Evolutionary conservation across 31 red algal genomes (phyloP), one percentile per base, ranked within the genome.

Genomic region (Odonthalia washingtoniensis): DNA sequence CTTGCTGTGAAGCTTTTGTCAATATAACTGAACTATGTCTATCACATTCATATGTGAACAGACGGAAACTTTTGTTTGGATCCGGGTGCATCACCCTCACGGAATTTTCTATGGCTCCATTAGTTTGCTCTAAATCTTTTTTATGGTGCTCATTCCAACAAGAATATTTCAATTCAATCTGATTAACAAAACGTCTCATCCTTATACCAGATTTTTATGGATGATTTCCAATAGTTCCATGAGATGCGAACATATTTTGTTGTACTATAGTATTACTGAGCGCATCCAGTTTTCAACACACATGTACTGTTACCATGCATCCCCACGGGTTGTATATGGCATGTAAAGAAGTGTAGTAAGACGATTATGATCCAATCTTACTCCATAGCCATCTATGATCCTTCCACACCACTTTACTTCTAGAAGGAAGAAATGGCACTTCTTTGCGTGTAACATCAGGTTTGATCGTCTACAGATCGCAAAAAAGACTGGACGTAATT

Each of bases 241-340:
- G 12, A 77, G 74, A 37, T 17, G 74, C 12, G 17, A 12, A n/a
- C 43, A 46, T 24, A 45, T n/a, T 17, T 49, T 21, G 12, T 45
- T 9, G 39, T 46, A 77, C 16, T n/a, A 26, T 24, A 37, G 39
- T 12, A 77, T 77, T 6, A 24, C 41, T n/a, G 33, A 36, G 16
- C 45, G n/a, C 35, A 77, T 9, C 74, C 74, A 77, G 31, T 77
- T 45, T n/a, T n/a, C n/a, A n/a, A n/a, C n/a, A n/a, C n/a, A n/a
- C n/a, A n/a, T n/a, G n/a, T n/a, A n/a, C n/a, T 77, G 74, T 37
- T 45, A 37, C 17, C 43, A 28, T 14, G 43, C 24, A 18, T 24
- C 74, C 18, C 74, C 35, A 36, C 31, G 43, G 17, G 33, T 77
- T 16, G n/a, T 14, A 46, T 0, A 17, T 43, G n/a, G 16, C 74